Evolutionary conservation across 2,329 filamentous ascomycete genomes (phyloP), one percentile per base, ranked within the genome.

Genomic region (Sporothrix pallida): DNA sequence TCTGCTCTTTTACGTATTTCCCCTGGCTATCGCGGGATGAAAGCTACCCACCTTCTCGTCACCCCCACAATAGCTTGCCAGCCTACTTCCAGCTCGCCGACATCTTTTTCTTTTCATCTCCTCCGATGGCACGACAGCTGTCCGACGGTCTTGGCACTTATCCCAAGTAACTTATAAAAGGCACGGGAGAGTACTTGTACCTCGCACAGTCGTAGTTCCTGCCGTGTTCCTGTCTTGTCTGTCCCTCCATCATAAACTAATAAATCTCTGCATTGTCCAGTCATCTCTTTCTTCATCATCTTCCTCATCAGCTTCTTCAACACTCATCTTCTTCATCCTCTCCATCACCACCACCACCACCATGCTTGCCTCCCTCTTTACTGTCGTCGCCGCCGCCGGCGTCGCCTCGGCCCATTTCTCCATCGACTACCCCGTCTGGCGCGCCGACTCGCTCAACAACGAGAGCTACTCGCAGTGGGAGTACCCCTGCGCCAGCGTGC

Each of bases 401-500:
- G 77, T 83, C 44, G 83, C 80, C 50, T 78, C 82, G 26, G 86
- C 86, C 56, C 87, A 88, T 79, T 88, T 87, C 78, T 80, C 80
- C 56, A 78, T 88, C 73, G 77, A 78, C 13, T 87, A 85, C 77
- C 87, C 87, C 3, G 68, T 78, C 2, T 87, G 85, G 86, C 83
- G 87, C 74, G 83, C 81, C 73, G 82, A 87, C 78, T 86, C 84
- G 0, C 82, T 88, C 56, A 76, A 80, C 23, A 80, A 78, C 73
- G 79, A 79, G 44, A 81, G 81, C 73, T 87, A 85, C 80, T 84
- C 81, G 70, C 86, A 88, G 78, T 88, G 83, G 83, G 76, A 74
- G 1, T 85, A 85, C 74, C 86, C 87, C n/a, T 88, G 86, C 77
- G 87, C 83, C 72, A 84, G 84, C 48, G 86, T 87, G 50, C 82